A percentile compares a stretch with the other conserved stretches of the same genome.
phyloP scores from a whole-genome alignment of 2,329 filamentous ascomycete genomes.

The Beauveria medogensis region DNA sequence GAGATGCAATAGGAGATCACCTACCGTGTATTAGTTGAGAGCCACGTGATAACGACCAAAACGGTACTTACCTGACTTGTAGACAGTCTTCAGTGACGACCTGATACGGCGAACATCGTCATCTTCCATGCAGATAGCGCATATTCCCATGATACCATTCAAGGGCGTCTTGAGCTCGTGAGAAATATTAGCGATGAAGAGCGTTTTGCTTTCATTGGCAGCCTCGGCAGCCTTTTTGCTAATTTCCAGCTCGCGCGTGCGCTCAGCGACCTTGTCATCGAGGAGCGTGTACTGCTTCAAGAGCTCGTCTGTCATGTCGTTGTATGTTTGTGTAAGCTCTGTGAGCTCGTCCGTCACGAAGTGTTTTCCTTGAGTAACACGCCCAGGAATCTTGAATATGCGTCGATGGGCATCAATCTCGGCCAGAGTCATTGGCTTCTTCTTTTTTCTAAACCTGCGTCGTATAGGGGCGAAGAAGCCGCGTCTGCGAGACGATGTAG shows the following conservation, averaged over 20 bases:
- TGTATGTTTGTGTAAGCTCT: slow-evolving; percentile 77
- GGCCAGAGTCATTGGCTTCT: slow-evolving; percentile 18
- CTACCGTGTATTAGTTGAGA: slow-evolving; percentile 14
- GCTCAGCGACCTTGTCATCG: slow-evolving; percentile 75
- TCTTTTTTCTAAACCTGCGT: slow-evolving; percentile 27
- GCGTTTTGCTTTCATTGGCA: slow-evolving; percentile 94
- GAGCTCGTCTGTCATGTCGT: slow-evolving; percentile 88
- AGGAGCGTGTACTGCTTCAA: slow-evolving; percentile 77
- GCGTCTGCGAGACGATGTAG: slow-evolving; percentile 24
- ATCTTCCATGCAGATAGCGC: slow-evolving; percentile 86
- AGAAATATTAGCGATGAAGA: slow-evolving; percentile 94
- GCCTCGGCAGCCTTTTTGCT: slow-evolving; percentile 89
- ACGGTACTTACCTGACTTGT: slow-evolving; percentile 56
- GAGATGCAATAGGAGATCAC: slow-evolving; percentile 74
- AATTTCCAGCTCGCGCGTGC: slow-evolving; percentile 76
- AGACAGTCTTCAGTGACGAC: slow-evolving; percentile 77
- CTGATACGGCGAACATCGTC: slow-evolving; percentile 71
- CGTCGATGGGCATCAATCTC: slow-evolving; percentile 35
- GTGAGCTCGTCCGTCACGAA: slow-evolving; percentile 77
- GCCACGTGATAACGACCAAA: neutral
- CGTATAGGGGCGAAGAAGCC: slow-evolving; percentile 32
- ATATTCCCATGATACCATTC: slow-evolving; percentile 94
- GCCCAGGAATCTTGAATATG: slow-evolving; percentile 76
- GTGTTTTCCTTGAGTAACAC: slow-evolving; percentile 68
- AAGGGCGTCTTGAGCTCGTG: slow-evolving; percentile 86